Evolutionary conservation across 345 rosid species (phyloP).

Genomic region (Tarenaya hassleriana): DNA sequence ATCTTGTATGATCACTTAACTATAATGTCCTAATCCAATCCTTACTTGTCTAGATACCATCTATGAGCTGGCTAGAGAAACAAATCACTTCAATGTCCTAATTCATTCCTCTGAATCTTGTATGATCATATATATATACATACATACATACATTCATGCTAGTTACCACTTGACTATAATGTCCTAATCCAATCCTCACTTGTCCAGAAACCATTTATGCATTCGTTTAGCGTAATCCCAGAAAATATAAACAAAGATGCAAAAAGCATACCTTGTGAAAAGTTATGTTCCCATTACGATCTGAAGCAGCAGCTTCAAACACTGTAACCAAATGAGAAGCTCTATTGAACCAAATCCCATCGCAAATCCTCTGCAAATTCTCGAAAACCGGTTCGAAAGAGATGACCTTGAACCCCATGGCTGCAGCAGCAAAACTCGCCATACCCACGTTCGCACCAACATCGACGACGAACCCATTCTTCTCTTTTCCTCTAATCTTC

Average conservation of each 20-base stretch:
- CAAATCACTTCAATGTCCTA: no score
- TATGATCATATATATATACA: no score
- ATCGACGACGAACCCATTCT: slow-evolving; percentile 66
- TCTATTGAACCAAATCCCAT: slow-evolving; percentile 91
- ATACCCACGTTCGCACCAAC: slow-evolving; percentile 98
- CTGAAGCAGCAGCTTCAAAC: slow-evolving; percentile 86
- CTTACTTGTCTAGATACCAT: background rate
- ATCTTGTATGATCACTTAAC: background rate
- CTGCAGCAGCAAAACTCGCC: slow-evolving; percentile 94
- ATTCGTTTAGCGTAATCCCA: background rate
- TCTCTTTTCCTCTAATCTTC: slow-evolving; percentile 32
- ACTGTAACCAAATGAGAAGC: slow-evolving; percentile 64
- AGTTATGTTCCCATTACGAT: slow-evolving; percentile 67
- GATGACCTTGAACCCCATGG: slow-evolving; percentile 82
- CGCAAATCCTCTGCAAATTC: slow-evolving; percentile 92
- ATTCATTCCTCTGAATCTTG: no score
- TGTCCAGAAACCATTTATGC: background rate
- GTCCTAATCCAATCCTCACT: no score
- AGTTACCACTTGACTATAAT: background rate
- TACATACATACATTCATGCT: no score
- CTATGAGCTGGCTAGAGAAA: background rate
- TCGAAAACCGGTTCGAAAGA: slow-evolving; percentile 91
- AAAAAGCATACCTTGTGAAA: slow-evolving; percentile 60
- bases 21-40: background rate
- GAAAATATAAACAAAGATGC: background rate